Conservation (phyloP, 140 eudicot genomes). For the Ambrosia hybrid region DNA sequence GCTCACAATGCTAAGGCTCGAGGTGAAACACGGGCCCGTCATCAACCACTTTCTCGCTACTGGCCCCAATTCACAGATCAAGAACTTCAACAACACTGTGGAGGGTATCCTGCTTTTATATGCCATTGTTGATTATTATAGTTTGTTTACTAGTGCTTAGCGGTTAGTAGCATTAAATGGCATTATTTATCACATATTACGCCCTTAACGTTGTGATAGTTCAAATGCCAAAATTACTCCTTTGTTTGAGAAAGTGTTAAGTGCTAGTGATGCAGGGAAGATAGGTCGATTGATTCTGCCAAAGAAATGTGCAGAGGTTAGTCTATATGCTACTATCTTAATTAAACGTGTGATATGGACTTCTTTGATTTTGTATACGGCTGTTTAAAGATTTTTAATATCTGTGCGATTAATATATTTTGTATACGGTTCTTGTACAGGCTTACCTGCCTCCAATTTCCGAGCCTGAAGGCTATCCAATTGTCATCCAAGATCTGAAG, state of each 20-base stretch:
- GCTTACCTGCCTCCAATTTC: conserved; percentile 75
- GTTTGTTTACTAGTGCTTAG: conserved; percentile 7
- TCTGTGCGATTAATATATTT: conserved; percentile 9
- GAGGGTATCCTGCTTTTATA: conserved; percentile 61
- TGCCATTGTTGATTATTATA: conserved; percentile 10
- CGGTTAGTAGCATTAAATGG: conserved; percentile 12
- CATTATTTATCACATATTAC: conserved; percentile 7
- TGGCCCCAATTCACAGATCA: conserved; percentile 60
- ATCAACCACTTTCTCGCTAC: conserved; percentile 50
- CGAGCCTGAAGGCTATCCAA: conserved; percentile 75
- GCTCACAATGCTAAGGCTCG: conserved; percentile 36
- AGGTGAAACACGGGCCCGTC: conserved; percentile 45
- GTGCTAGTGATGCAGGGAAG: conserved; percentile 87
- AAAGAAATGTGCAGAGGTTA: conserved; percentile 89
- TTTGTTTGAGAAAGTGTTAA: conserved; percentile 80
- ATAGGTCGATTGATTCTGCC: conserved; percentile 85
- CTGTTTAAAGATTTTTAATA: not conserved
- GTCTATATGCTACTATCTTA: not conserved
- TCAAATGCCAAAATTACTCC: conserved; percentile 60
- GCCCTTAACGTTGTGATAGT: conserved; percentile 38
- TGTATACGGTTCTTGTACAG: conserved; percentile 35
- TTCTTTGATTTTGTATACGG: not conserved
- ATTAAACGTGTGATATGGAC: too few species aligned
- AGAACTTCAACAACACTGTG: conserved; percentile 66
- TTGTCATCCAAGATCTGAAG: conserved; percentile 67